Conservation (phyloP, 768 basidiomycete genomes). For the Megacollybia marginata region DNA sequence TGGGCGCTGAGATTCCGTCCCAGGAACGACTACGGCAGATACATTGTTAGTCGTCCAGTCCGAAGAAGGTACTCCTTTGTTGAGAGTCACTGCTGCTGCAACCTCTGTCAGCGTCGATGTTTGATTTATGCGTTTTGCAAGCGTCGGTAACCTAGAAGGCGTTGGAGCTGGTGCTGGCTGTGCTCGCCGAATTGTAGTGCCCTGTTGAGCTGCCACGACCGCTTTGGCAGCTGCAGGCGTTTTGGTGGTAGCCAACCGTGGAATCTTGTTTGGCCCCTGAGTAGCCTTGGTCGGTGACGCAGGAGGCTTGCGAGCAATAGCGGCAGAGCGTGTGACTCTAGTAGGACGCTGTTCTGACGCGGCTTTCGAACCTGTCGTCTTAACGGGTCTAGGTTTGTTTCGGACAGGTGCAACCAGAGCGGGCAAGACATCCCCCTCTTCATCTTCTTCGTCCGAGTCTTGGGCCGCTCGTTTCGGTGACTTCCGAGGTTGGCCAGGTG, state of each 20-base stretch:
- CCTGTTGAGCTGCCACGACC: conserved; percentile 26
- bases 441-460: conserved; percentile 58
- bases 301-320: conserved; percentile 31
- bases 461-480: conserved; percentile 68
- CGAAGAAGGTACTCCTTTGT: conserved; percentile 33
- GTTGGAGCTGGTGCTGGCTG: conserved; percentile 51
- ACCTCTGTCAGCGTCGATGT: conserved; percentile 46
- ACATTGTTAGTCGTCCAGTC: conserved; percentile 76
- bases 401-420: conserved; percentile 38
- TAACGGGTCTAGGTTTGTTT: conserved; percentile 30
- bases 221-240: conserved; percentile 42
- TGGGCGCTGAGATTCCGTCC: conserved; percentile 67
- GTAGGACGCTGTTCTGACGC: conserved; percentile 68
- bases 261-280: conserved; percentile 61
- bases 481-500: conserved; percentile 83
- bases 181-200: conserved; percentile 20
- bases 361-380: conserved; percentile 33
- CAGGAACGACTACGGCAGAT: conserved; percentile 63
- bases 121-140: conserved; percentile 46
- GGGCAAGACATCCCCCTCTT: conserved; percentile 57
- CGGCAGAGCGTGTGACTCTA: conserved; percentile 66
- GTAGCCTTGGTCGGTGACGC: conserved; percentile 36
- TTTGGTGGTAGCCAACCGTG: conserved; percentile 49
- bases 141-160: conserved; percentile 72
- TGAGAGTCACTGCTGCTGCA: conserved; percentile 31